These are phyloP conservation scores for Leucaena leucocephala DNA, from an alignment of 306 rosid species.

Conservation along the genomic window DNA sequence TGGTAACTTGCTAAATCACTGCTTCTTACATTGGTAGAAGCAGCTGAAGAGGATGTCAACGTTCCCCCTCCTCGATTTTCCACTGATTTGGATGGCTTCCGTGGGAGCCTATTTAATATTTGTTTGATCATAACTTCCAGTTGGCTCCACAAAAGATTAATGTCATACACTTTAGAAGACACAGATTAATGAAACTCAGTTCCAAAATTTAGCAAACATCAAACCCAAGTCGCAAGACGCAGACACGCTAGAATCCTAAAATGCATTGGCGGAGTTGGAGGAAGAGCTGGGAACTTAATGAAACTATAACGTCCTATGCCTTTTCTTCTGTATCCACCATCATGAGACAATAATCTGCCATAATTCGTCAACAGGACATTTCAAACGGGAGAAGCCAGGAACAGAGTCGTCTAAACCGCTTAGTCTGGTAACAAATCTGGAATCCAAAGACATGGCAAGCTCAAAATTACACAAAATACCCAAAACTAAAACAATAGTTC, in stretches of 20 bases:
- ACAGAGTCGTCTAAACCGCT: constrained; percentile 40
- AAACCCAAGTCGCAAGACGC: constrained; percentile 31
- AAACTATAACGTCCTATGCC: constrained; percentile 33
- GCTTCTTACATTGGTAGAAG: constrained; percentile 63
- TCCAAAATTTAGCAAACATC: constrained; percentile 45
- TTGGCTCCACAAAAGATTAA: constrained; percentile 33
- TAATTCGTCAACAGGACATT: constrained; percentile 38
- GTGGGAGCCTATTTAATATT: constrained; percentile 84
- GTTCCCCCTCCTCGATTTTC: constrained; percentile 85
- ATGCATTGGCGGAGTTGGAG: constrained; percentile 39
- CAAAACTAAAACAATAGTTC: constrained; percentile 25
- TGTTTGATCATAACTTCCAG: constrained; percentile 84
- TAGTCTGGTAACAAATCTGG: constrained; percentile 39
- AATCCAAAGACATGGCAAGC: constrained; percentile 33
- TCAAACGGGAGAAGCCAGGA: constrained; percentile 36
- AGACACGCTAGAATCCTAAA: constrained; percentile 26
- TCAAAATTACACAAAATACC: constrained; percentile 42
- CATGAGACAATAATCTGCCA: constrained; percentile 38
- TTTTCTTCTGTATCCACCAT: constrained; percentile 38
- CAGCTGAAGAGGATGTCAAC: constrained; percentile 63
- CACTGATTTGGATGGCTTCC: constrained; percentile 77
- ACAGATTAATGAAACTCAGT: constrained; percentile 32
- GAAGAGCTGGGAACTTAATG: constrained; percentile 28
- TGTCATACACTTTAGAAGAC: constrained; percentile 45
- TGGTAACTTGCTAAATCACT: constrained; percentile 47